A percentile compares a stretch with the other conserved stretches of the same genome.
These are phyloP conservation scores for Anthracocystis walkeri DNA, from an alignment of 1,284 basidiomycete species.

Conservation along the genomic window DNA sequence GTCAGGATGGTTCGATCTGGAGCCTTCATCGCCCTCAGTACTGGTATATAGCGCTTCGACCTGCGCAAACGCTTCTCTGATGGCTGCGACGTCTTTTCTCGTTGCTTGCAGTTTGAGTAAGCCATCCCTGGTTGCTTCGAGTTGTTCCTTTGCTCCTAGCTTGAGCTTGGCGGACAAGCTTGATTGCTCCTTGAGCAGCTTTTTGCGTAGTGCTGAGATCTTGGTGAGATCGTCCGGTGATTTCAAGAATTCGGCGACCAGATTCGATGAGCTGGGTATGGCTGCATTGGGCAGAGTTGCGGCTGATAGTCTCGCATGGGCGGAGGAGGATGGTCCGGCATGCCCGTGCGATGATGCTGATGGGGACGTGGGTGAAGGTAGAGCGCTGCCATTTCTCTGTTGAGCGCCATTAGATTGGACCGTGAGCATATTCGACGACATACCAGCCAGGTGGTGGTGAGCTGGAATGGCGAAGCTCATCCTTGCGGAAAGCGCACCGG, in stretches of 20 bases:
- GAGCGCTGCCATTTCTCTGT: conserved; percentile 11
- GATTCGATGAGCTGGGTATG: conserved; percentile 28
- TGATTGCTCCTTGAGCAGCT: conserved; percentile 94
- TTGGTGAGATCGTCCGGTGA: conserved; percentile 93
- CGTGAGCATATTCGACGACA: conserved; percentile 4
- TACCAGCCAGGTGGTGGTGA: conserved; percentile 14
- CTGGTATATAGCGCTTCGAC: conserved; percentile 77
- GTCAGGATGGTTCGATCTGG: conserved; percentile 30
- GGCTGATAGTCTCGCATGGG: conserved; percentile 26
- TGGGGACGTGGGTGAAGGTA: conserved; percentile 12
- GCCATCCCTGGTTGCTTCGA: conserved; percentile 90
- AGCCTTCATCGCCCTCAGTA: conserved; percentile 26
- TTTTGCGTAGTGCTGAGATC: conserved; percentile 88
- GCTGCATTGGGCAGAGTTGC: conserved; percentile 21
- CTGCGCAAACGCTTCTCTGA: conserved; percentile 91
- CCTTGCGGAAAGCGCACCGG: conserved; percentile 1
- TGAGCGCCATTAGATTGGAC: conserved; percentile 18
- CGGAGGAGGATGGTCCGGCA: conserved; percentile 16
- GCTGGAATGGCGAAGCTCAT: conserved; percentile 38
- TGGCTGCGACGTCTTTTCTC: conserved; percentile 82
- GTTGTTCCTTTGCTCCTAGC: conserved; percentile 90
- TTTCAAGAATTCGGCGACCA: conserved; percentile 65
- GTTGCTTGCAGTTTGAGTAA: conserved; percentile 86
- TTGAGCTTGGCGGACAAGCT: conserved; percentile 93
- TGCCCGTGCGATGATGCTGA: conserved; percentile 34